These are phyloP conservation scores for Aulographum hederae DNA, from an alignment of 2,329 filamentous ascomycete genomes.

Conservation along the genomic window DNA sequence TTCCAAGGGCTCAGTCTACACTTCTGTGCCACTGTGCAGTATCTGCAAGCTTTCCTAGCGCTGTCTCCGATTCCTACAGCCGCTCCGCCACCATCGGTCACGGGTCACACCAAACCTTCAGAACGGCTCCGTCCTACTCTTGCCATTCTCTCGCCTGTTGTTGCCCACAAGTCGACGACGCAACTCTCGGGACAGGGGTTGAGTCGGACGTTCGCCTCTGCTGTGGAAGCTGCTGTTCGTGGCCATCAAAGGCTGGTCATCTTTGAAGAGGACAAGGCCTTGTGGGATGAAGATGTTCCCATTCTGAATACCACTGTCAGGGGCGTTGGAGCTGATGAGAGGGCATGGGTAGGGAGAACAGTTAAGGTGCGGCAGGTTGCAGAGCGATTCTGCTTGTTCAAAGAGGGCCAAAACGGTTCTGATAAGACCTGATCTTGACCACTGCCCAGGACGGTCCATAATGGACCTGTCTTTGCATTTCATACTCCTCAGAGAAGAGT, in stretches of 20 bases:
- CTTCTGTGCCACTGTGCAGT: too few species aligned
- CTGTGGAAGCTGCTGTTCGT: slow-evolving; percentile 40
- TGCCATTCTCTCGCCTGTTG: slow-evolving; percentile 46
- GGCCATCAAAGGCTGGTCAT: slow-evolving; percentile 19
- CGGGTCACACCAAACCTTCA: not conserved
- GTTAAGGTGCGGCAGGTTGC: slow-evolving; percentile 23
- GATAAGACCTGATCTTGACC: too few species aligned
- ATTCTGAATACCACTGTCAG: slow-evolving; percentile 29
- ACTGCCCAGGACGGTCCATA: too few species aligned
- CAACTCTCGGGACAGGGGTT: slow-evolving; percentile 64
- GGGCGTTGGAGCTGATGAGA: slow-evolving; percentile 17
- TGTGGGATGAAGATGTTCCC: slow-evolving; percentile 27
- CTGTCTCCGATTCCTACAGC: too few species aligned
- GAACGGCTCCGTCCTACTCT: slow-evolving; percentile 25
- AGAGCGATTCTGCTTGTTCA: slow-evolving; percentile 25
- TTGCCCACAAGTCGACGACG: slow-evolving; percentile 46
- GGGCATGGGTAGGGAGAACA: slow-evolving; percentile 29
- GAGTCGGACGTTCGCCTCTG: slow-evolving; percentile 38
- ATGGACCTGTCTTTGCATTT: too few species aligned
- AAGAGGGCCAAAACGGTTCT: too few species aligned
- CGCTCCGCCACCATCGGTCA: too few species aligned
- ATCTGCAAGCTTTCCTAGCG: too few species aligned
- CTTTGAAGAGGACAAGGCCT: slow-evolving; percentile 17
- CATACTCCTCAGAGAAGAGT: too few species aligned
- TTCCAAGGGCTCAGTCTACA: too few species aligned